phyloP scores from a whole-genome alignment of 371 early-diverging fungal genomes.

The Mortierella sp. region DNA sequence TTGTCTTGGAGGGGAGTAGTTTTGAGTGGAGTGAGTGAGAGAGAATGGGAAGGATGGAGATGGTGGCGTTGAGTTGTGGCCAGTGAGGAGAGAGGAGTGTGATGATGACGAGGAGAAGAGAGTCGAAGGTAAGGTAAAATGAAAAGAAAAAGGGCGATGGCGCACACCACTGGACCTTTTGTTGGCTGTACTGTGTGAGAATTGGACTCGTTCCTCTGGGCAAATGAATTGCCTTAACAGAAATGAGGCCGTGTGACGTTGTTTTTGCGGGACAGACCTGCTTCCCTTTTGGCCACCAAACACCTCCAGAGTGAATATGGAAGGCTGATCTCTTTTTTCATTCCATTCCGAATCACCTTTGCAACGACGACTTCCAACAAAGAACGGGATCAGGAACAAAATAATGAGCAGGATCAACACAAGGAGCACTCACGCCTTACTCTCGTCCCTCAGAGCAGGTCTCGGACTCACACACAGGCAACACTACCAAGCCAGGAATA shows the following conservation, averaged over 20 bases:
- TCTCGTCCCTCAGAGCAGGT: conserved; percentile 20
- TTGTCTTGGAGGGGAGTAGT: not conserved
- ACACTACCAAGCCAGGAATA: not conserved
- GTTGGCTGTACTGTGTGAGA: not conserved
- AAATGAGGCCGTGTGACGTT: conserved; percentile 18
- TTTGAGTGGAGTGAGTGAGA: not conserved
- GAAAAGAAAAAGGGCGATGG: not conserved
- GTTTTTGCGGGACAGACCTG: conserved; percentile 14
- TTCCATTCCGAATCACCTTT: not conserved
- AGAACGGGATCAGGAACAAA: not conserved
- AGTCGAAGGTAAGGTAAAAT: not conserved
- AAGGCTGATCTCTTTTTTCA: conserved; percentile 3
- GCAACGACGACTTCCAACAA: not conserved
- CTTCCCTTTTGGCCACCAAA: not conserved
- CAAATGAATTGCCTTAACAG: not conserved
- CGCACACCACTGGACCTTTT: not conserved
- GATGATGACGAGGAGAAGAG: not conserved
- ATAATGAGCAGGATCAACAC: conserved; percentile 42
- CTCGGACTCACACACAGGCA: not conserved
- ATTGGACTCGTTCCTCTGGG: not conserved
- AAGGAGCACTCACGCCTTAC: conserved; percentile 29
- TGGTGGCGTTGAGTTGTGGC: not conserved
- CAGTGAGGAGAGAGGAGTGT: not conserved
- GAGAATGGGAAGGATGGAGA: not conserved
- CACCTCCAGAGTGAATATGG: not conserved